Evolutionary conservation across 2,329 filamentous ascomycete species (phyloP).

Genomic region (Leptodontidium sp.): DNA sequence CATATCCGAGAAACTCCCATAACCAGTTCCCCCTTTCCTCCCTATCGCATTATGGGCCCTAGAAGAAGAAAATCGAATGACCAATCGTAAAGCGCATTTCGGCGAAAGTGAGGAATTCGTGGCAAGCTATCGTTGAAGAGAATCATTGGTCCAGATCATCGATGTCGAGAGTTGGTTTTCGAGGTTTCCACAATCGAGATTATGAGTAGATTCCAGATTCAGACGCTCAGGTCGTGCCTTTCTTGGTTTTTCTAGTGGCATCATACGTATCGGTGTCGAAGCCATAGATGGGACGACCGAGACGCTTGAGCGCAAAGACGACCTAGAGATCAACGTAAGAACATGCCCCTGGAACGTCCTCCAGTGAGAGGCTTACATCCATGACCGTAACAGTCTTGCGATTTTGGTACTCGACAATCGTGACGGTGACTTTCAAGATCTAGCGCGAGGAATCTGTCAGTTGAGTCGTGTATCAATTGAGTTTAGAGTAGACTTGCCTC

Average conservation of each 20-base stretch:
- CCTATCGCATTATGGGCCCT: too few relatives aligned
- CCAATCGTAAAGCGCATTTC: too few relatives aligned
- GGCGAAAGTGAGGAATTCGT: too few relatives aligned
- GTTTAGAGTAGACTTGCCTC: slow-evolving; percentile 48
- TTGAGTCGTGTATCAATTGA: neutral
- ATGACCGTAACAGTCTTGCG: slow-evolving; percentile 69
- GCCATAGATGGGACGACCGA: slow-evolving; percentile 64
- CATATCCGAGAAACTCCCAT: too few relatives aligned
- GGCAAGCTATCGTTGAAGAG: too few relatives aligned
- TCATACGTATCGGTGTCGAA: slow-evolving; percentile 55
- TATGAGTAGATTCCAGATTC: too few relatives aligned
- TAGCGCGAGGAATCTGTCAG: slow-evolving; percentile 41
- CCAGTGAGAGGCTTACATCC: slow-evolving; percentile 58
- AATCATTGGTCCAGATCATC: too few relatives aligned
- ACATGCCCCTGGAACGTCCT: neutral
- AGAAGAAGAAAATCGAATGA: too few relatives aligned
- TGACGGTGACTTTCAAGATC: slow-evolving; percentile 60
- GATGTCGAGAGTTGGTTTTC: too few relatives aligned
- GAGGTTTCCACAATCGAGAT: too few relatives aligned
- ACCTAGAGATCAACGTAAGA: slow-evolving; percentile 54
- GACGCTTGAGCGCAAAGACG: slow-evolving; percentile 56
- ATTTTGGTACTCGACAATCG: slow-evolving; percentile 60
- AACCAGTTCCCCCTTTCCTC: too few relatives aligned
- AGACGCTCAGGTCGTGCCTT: neutral
- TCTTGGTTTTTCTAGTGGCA: slow-evolving; percentile 2